Evolutionary conservation across 306 rosid species (phyloP), one percentile per base, ranked within the genome.

Genomic region (Trifolium fragiferum): DNA sequence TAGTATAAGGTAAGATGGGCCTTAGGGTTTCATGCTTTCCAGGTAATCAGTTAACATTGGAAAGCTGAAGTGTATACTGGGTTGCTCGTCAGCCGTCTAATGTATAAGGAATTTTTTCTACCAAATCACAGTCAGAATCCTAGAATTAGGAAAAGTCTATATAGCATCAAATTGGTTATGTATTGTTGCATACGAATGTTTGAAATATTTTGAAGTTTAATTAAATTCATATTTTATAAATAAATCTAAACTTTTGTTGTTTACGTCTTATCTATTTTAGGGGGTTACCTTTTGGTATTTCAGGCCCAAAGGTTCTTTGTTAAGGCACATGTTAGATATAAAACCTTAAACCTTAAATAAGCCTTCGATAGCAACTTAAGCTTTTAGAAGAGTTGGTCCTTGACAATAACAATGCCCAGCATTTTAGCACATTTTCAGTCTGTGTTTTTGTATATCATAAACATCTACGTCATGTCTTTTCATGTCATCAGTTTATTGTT

Each of bases 401-500:
- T 64, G 47, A 37, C 50, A 64, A 35, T 25, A 63, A 64, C 51
- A 41, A 40, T 40, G 30, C 7, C 47, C 6, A 35, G 38, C 13
- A 23, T 69, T 38, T 19, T 38, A 62, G 72, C 72, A 5, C 47
- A 49, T 62, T 60, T 70, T 61, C 19, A 53, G 33, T 55, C 16
- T 54, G 14, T 69, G 33, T 54, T 69, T 15, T 51, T 21, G 73
- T 61, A n/a, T 8, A 70, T 43, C 30, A 62, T 70, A 40, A 44
- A 64, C 51, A 4, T 37, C 35, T 72, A 62, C 61, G 44, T 57
- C 70, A 14, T 59, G 46, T 43, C 47, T 68, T 66, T 59, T 66
- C 68, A 66, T 72, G 20, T 6, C 33, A 30, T 30, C 33, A 30
- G 33, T 30, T 30, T 7, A 37, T 37, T 10, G 40, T 37, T 37